Percentiles rank a stretch among this genome's conserved stretches.
Evolutionary conservation across 768 basidiomycete species (phyloP).

Genomic region (Leccinum obscurum): DNA sequence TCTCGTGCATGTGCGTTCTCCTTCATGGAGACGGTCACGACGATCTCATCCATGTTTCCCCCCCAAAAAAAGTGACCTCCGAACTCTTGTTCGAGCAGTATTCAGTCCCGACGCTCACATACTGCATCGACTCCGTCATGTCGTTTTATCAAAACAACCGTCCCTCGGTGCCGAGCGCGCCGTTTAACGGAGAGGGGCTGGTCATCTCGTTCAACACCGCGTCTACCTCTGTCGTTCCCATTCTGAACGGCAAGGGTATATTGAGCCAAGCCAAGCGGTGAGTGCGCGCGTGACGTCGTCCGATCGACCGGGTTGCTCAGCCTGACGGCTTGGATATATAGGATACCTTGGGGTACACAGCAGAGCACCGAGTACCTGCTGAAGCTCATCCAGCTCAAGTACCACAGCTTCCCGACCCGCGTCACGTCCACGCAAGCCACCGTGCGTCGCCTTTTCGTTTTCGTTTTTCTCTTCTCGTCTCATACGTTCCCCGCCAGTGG

Average conservation of each 20-base stretch:
- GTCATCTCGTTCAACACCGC: slow-evolving; percentile 91
- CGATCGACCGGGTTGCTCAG: not conserved
- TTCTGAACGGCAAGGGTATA: slow-evolving; percentile 79
- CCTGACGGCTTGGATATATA: slow-evolving; percentile 31
- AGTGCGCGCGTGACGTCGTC: slow-evolving; percentile 13
- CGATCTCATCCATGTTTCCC: not conserved
- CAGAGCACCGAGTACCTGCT: slow-evolving; percentile 91
- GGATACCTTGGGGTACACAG: slow-evolving; percentile 91
- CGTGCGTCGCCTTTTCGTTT: slow-evolving; percentile 42
- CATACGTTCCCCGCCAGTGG: slow-evolving; percentile 54
- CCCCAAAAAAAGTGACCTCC: slow-evolving; percentile 67
- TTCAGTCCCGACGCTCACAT: slow-evolving; percentile 79
- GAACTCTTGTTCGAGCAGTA: slow-evolving; percentile 97
- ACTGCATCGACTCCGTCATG: slow-evolving; percentile 88
- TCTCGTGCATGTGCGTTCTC: slow-evolving; percentile 73
- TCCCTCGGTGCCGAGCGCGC: slow-evolving; percentile 29
- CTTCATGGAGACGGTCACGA: not conserved
- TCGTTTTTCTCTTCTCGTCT: not conserved
- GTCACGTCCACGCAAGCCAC: slow-evolving; percentile 76
- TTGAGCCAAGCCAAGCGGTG: slow-evolving; percentile 88
- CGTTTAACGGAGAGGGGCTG: slow-evolving; percentile 70
- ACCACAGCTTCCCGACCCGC: slow-evolving; percentile 87
- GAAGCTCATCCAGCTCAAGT: slow-evolving; percentile 93
- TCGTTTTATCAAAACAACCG: slow-evolving; percentile 84
- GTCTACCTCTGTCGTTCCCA: slow-evolving; percentile 87